Evolutionary conservation across 208 protist species (phyloP).

Genomic region (Entamoeba nuttalli): DNA sequence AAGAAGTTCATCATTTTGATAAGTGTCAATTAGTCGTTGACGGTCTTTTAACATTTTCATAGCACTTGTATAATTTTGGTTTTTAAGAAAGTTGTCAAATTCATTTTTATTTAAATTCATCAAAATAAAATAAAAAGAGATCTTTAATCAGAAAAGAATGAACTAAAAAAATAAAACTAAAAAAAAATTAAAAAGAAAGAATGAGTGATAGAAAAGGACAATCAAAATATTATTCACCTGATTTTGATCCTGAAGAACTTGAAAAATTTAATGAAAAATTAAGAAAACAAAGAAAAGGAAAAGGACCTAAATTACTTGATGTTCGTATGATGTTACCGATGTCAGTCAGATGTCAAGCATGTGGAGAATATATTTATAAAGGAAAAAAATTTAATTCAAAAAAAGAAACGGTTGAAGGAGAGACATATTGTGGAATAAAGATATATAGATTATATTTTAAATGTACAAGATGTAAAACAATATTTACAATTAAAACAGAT

Average conservation of each 20-base stretch:
- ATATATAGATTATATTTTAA: constrained; percentile 34
- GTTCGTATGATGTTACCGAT: constrained; percentile 38
- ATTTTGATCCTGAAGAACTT: neutral
- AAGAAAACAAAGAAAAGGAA: neutral
- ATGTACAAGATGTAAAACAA: constrained; percentile 48
- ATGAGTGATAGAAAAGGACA: neutral
- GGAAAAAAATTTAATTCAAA: constrained; percentile 40
- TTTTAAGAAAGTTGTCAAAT: neutral
- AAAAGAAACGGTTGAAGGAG: constrained; percentile 26
- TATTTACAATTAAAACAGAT: constrained; percentile 60
- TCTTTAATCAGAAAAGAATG: no score
- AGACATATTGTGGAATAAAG: constrained; percentile 29
- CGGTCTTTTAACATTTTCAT: neutral
- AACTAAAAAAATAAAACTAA: no score
- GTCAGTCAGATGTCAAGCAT: constrained; percentile 25
- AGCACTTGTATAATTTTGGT: neutral
- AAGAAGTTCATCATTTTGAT: neutral
- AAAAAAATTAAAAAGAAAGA: no score
- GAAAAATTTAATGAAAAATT: neutral
- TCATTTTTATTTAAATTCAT: neutral
- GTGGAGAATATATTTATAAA: constrained; percentile 28
- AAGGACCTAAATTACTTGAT: neutral
- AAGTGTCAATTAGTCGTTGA: neutral
- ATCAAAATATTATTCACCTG: neutral
- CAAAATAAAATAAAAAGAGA: neutral